Base-by-base conservation (phyloP, 129 eudicot species). In the Centaurea solstitialis region DNA sequence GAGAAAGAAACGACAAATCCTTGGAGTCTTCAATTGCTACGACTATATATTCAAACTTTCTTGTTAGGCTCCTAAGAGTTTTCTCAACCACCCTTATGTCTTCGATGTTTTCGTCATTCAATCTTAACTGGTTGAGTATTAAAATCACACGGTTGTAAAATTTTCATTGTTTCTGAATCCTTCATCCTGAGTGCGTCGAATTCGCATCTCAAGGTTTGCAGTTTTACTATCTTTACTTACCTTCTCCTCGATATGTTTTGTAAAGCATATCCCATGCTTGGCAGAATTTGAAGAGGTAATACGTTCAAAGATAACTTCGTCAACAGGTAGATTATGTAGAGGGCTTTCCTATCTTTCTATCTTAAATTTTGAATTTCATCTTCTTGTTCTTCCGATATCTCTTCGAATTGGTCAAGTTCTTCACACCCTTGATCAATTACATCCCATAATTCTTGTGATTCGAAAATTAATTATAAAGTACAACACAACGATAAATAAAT, bases 381-480 rank as follows among this genome's bases (percentile, higher is more conserved):
- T 50, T 73, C 53, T 73, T 73, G 62, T 6, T 45, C 28, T 2
- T 4, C n/a, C 21, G 77, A 41, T 13, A 73, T 12, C 1, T n/a
- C 15, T 1, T 18, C 47, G 2, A 35, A 53, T 26, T 43, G 23
- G 0, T 21, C 0, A 5, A 33, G 53, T 79, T 21, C 77, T 12
- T 28, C 50, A 4, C 0, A 30, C 15, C 59, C 77, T 28, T 69
- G 50, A n/a, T 22, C 77, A 4, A 79, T 61, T 4, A 70, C 24
- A 21, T 38, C 62, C 83, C 83, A 79, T 0, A 79, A 23, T 28
- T 69, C 77, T 45, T 79, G 67, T 11, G 83, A 79, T 70, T 79
- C 68, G 18, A 66, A 76, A 50, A 50, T 50, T 6, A 50, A 24
- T 61, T 26, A 18, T 61, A 9, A 61, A 61, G 20, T 21, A 40